Percentiles rank a stretch among this genome's conserved stretches.
These are phyloP conservation scores for Podochytrium sp. DNA, from an alignment of 192 early-diverging fungal species.

Conservation along the genomic window DNA sequence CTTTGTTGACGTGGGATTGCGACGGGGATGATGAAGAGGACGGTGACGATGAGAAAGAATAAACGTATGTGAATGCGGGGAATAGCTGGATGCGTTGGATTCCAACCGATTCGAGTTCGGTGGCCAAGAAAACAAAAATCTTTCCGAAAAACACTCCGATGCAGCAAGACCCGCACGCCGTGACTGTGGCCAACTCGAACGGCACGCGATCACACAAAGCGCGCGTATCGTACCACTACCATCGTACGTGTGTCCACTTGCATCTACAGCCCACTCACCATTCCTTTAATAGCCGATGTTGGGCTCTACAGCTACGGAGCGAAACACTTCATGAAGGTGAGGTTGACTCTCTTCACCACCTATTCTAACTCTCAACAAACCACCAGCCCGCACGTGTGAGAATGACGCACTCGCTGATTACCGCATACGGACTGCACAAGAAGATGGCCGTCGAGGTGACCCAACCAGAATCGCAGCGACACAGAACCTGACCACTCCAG, in stretches of 20 bases:
- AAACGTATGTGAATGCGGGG: too few relatives aligned
- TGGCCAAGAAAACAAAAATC: too few relatives aligned
- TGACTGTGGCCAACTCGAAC: slow-evolving; percentile 21
- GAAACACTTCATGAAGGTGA: slow-evolving; percentile 62
- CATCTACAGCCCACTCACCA: background rate
- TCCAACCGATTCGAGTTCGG: too few relatives aligned
- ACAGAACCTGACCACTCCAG: background rate
- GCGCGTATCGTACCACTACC: slow-evolving; percentile 48
- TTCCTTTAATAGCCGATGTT: slow-evolving; percentile 46
- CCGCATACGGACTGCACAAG: slow-evolving; percentile 88
- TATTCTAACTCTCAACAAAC: background rate
- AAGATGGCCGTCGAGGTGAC: slow-evolving; percentile 75
- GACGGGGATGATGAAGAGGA: slow-evolving; percentile 66
- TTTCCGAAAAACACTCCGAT: too few relatives aligned
- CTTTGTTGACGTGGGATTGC: slow-evolving; percentile 77
- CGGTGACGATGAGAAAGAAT: slow-evolving; percentile 13
- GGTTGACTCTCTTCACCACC: background rate
- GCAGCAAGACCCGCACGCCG: too few relatives aligned
- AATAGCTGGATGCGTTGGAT: too few relatives aligned
- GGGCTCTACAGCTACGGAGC: slow-evolving; percentile 60
- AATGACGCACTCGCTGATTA: slow-evolving; percentile 90
- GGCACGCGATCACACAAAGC: slow-evolving; percentile 27
- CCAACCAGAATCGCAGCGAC: background rate
- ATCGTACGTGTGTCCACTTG: slow-evolving; percentile 35
- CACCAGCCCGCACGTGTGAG: slow-evolving; percentile 86